Percentiles rank a stretch among this genome's conserved stretches.
These are phyloP conservation scores for Podospora sp. DNA, from an alignment of 495 filamentous ascomycete species.

Conservation along the genomic window DNA sequence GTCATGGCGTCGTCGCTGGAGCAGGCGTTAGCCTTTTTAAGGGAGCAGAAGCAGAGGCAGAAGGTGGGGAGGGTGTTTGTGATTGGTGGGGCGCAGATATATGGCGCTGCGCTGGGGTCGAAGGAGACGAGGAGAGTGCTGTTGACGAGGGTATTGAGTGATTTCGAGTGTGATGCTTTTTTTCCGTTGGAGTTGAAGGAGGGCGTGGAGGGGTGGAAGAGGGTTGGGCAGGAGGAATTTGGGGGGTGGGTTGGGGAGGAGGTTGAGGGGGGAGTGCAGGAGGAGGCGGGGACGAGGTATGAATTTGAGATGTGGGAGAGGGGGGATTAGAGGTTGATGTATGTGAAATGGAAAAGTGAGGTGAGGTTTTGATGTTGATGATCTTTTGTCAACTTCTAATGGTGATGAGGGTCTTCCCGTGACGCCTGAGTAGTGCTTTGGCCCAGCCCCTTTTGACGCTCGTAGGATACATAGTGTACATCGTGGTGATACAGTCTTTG, in stretches of 20 bases:
- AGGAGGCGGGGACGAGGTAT: conserved; percentile 61
- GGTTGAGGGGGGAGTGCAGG: conserved; percentile 51
- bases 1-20: conserved; percentile 54
- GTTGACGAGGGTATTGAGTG: conserved; percentile 62
- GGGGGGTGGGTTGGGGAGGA: conserved; percentile 62
- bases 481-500: neutral
- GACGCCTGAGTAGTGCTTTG: neutral
- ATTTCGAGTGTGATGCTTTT: conserved; percentile 87
- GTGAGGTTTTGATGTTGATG: no score
- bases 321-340: conserved; percentile 27
- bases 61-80: conserved; percentile 66
- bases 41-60: conserved; percentile 32
- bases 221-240: conserved; percentile 51
- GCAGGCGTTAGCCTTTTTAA: conserved; percentile 53
- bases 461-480: neutral
- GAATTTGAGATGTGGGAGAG: conserved; percentile 68
- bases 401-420: neutral
- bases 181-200: conserved; percentile 62
- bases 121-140: conserved; percentile 56
- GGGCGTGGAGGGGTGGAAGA: conserved; percentile 48
- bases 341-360: neutral
- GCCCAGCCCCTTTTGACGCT: neutral
- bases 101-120: conserved; percentile 64
- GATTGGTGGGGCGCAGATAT: conserved; percentile 89
- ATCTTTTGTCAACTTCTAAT: neutral